These are phyloP conservation scores for Hyaloperonospora arabidopsidis DNA, from an alignment of 352 stramenopile species.

Conservation along the genomic window DNA sequence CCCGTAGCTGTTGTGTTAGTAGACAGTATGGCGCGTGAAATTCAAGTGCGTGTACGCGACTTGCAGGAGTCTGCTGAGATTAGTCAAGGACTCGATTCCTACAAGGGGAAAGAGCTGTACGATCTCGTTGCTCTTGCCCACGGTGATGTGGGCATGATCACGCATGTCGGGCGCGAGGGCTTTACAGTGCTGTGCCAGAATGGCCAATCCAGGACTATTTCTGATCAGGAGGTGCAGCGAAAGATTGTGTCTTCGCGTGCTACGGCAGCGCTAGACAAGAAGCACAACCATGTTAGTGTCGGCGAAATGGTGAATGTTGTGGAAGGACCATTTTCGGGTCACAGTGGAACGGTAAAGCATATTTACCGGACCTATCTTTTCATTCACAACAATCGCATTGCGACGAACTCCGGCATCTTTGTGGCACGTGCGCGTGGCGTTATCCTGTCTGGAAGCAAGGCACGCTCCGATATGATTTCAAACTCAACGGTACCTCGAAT, in stretches of 20 bases:
- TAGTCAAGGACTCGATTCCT: constrained; percentile 81
- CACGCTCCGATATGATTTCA: constrained; percentile 78
- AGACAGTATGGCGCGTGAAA: constrained; percentile 87
- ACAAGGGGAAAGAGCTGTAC: constrained; percentile 87
- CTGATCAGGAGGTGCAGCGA: constrained; percentile 84
- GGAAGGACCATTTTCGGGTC: constrained; percentile 68
- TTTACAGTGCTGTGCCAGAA: constrained; percentile 86
- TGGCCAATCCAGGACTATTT: constrained; percentile 72
- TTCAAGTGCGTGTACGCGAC: constrained; percentile 86
- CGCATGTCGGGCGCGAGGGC: constrained; percentile 81
- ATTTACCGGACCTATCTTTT: constrained; percentile 87
- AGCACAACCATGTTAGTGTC: constrained; percentile 85
- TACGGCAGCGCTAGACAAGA: constrained; percentile 79
- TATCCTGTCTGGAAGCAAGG: constrained; percentile 81
- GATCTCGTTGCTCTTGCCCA: constrained; percentile 83
- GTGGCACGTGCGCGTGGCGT: constrained; percentile 78
- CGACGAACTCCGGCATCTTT: constrained; percentile 84
- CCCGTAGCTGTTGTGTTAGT: constrained; percentile 84
- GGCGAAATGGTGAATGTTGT: constrained; percentile 88
- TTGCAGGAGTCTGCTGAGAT: constrained; percentile 86
- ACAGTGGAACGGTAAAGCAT: constrained; percentile 87
- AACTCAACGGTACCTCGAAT: constrained; percentile 71
- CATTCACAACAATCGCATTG: constrained; percentile 87
- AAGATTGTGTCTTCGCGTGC: constrained; percentile 82
- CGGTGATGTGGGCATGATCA: constrained; percentile 86